Percentiles rank a stretch among this genome's conserved stretches.
phyloP scores from a whole-genome alignment of 1,284 basidiomycete genomes.

The Termitomyces sp. region DNA sequence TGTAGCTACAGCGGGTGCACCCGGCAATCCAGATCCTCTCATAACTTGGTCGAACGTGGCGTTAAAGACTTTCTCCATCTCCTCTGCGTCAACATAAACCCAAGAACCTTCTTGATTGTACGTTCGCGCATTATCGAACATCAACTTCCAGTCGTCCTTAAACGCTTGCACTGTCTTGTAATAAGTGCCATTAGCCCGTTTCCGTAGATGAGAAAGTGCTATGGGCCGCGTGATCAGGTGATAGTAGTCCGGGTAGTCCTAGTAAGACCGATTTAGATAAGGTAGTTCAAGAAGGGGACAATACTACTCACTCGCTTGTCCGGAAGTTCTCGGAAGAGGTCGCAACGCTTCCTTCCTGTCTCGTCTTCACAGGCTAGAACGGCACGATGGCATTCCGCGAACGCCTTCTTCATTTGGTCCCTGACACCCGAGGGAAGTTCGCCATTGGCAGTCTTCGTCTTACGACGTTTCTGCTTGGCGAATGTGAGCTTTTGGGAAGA shows the following conservation, averaged over 20 bases:
- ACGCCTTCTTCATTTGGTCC: constrained; percentile 81
- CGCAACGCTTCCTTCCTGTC: constrained; percentile 74
- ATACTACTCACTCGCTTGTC: constrained; percentile 57
- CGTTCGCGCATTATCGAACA: constrained; percentile 91
- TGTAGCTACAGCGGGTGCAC: constrained; percentile 43
- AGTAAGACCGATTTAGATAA: constrained; percentile 10
- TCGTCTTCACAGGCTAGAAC: constrained; percentile 72
- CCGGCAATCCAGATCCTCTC: constrained; percentile 66
- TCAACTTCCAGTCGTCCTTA: constrained; percentile 79
- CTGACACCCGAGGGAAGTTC: constrained; percentile 54
- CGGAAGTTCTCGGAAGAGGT: constrained; percentile 79
- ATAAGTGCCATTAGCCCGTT: constrained; percentile 66
- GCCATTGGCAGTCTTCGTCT: constrained; percentile 43
- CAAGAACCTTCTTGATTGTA: constrained; percentile 88
- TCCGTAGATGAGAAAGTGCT: constrained; percentile 83
- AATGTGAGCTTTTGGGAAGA: not conserved
- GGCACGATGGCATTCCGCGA: constrained; percentile 78
- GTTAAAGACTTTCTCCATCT: constrained; percentile 85
- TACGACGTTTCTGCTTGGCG: constrained; percentile 67
- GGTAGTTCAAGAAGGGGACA: constrained; percentile 1
- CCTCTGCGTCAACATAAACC: constrained; percentile 91
- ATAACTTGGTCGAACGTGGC: constrained; percentile 55
- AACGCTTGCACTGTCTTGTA: constrained; percentile 78
- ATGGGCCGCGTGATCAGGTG: constrained; percentile 76
- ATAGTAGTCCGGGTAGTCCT: constrained; percentile 93